Evolutionary conservation across 2,329 filamentous ascomycete species (phyloP).

Genomic region (Sphaceloma murrayae): DNA sequence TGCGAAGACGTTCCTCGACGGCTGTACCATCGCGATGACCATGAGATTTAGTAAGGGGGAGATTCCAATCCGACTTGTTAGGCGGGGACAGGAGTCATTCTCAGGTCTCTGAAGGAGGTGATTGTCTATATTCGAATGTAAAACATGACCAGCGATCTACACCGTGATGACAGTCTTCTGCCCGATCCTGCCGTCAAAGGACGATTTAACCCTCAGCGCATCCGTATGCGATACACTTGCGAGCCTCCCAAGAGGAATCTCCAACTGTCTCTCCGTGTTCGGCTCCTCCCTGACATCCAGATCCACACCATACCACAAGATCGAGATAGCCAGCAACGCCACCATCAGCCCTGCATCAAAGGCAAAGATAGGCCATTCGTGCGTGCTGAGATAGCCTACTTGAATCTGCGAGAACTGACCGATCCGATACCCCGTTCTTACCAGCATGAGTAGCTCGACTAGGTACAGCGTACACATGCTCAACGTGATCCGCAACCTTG

Average conservation of each 20-base stretch:
- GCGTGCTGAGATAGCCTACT: slow-evolving; percentile 32
- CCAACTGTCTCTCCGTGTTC: background rate
- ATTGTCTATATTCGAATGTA: background rate
- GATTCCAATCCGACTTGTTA: slow-evolving; percentile 4
- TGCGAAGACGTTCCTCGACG: slow-evolving; percentile 5
- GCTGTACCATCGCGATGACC: background rate
- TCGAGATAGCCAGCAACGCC: background rate
- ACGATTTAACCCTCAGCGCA: slow-evolving; percentile 1
- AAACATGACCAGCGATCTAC: background rate
- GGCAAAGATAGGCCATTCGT: slow-evolving; percentile 36
- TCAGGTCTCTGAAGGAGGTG: background rate
- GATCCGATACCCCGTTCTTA: slow-evolving; percentile 39
- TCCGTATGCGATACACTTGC: background rate
- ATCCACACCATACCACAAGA: slow-evolving; percentile 9
- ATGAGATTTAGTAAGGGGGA: slow-evolving; percentile 7
- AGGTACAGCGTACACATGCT: slow-evolving; percentile 31
- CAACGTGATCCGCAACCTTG: background rate
- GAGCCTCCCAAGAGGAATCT: slow-evolving; percentile 1
- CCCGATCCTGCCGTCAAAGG: slow-evolving; percentile 6
- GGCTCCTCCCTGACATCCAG: background rate
- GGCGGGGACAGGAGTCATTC: slow-evolving; percentile 1
- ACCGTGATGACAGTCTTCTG: slow-evolving; percentile 11
- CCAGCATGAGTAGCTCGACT: slow-evolving; percentile 34
- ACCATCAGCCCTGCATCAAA: slow-evolving; percentile 37
- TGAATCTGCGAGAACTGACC: slow-evolving; percentile 40